Conservation (phyloP, 2,329 filamentous ascomycete genomes). For the Leptodontidium sp. region DNA sequence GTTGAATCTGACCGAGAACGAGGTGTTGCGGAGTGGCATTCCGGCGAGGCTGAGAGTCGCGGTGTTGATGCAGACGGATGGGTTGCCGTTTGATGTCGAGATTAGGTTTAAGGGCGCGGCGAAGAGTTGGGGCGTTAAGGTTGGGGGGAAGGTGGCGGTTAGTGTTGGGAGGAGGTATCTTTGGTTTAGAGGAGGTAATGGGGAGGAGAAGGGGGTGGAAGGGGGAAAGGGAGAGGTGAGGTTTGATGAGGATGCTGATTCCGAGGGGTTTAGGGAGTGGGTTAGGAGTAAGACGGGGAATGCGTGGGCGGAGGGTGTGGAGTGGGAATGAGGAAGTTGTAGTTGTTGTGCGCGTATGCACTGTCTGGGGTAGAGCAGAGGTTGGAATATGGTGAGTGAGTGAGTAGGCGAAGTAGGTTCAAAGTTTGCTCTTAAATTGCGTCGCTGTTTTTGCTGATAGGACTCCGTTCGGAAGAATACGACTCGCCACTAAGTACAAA, state of each 20-base stretch:
- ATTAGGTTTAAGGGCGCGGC: not conserved
- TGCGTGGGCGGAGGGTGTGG: constrained; percentile 7
- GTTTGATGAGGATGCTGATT: constrained; percentile 11
- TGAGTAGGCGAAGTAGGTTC: not conserved
- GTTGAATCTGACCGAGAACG: not conserved
- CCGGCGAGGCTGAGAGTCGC: not conserved
- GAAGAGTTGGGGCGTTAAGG: constrained; percentile 3
- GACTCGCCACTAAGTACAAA: constrained; percentile 7
- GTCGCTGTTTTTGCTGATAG: not conserved
- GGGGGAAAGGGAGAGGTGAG: not conserved
- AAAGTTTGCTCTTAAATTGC: constrained; percentile 1
- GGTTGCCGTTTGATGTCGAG: not conserved
- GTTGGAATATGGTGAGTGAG: not conserved
- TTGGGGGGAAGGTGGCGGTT: not conserved
- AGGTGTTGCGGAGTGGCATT: not conserved
- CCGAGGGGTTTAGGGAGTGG: constrained; percentile 1
- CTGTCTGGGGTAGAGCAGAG: not conserved
- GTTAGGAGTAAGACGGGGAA: constrained; percentile 7
- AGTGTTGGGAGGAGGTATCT: not conserved
- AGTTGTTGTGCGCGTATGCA: not conserved
- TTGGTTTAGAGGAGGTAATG: not conserved
- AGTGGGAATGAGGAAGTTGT: not conserved
- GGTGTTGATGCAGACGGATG: not conserved
- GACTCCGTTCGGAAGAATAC: not conserved
- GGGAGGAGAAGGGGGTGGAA: not conserved